Conservation (phyloP, 2,329 filamentous ascomycete species). For the Fusarium abutilonis region DNA sequence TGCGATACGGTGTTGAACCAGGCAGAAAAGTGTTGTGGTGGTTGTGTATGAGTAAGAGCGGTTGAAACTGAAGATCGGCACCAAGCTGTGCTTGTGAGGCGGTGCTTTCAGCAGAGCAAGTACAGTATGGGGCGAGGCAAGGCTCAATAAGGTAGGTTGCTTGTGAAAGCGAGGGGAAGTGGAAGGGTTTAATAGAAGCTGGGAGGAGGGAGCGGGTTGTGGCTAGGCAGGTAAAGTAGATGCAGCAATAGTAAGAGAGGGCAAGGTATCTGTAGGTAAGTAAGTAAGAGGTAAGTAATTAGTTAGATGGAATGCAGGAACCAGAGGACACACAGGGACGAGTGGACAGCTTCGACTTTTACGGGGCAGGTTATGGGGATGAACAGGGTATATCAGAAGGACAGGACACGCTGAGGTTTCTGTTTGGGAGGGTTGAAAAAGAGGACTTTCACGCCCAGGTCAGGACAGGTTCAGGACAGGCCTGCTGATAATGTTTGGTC, state of each 20-base stretch:
- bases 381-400: constrained; percentile 38
- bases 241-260: constrained; percentile 19
- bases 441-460: constrained; percentile 32
- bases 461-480: constrained; percentile 39
- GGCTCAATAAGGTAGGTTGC: background rate
- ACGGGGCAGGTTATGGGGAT: constrained; percentile 28
- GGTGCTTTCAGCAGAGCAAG: constrained; percentile 25
- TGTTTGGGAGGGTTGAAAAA: constrained; percentile 39
- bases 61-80: constrained; percentile 21
- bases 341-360: constrained; percentile 29
- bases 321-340: constrained; percentile 19
- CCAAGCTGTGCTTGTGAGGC: constrained; percentile 31
- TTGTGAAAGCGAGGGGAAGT: constrained; percentile 16
- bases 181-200: constrained; percentile 33
- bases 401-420: constrained; percentile 40
- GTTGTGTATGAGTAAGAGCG: constrained; percentile 37
- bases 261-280: background rate
- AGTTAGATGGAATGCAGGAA: constrained; percentile 31
- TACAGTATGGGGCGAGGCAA: constrained; percentile 8
- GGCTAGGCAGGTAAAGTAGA: constrained; percentile 28
- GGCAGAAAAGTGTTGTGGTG: constrained; percentile 35
- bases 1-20: constrained; percentile 34
- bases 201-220: constrained; percentile 34
- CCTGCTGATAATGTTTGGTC: constrained; percentile 53
- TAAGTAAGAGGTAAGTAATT: constrained; percentile 24